Percentiles rank a stretch among this genome's conserved stretches.
These are phyloP conservation scores for Nepenthes mirabilis DNA, from an alignment of 148 eudicot genomes.

Conservation along the genomic window DNA sequence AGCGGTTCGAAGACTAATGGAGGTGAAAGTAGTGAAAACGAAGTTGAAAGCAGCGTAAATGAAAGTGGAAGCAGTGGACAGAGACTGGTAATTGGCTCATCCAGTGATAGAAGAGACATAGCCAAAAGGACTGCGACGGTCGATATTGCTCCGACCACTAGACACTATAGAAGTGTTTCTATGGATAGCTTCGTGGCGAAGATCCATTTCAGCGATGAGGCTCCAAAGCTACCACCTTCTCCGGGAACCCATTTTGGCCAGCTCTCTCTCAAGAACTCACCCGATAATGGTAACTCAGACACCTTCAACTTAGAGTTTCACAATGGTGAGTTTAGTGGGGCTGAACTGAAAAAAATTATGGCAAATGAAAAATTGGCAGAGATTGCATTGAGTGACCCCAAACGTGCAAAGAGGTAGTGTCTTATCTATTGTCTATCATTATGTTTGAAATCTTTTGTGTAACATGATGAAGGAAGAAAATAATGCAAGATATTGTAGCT, in stretches of 20 bases:
- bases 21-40: constrained; percentile 84
- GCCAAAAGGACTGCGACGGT: constrained; percentile 54
- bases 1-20: constrained; percentile 86
- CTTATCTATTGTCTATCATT: neutral
- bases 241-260: constrained; percentile 57
- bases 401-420: constrained; percentile 80
- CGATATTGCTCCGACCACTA: constrained; percentile 52
- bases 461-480: neutral
- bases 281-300: constrained; percentile 26
- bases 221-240: constrained; percentile 59
- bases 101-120: constrained; percentile 31
- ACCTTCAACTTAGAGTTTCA: constrained; percentile 77
- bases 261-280: constrained; percentile 57
- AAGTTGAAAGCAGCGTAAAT: constrained; percentile 70
- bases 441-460: neutral
- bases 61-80: constrained; percentile 45
- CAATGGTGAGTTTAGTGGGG: constrained; percentile 77
- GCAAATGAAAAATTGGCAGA: constrained; percentile 87
- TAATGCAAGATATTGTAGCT: neutral
- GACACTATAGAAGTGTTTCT: constrained; percentile 79
- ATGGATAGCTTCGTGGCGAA: constrained; percentile 93
- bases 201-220: constrained; percentile 58
- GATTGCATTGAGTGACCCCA: constrained; percentile 79
- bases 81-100: neutral
- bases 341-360: constrained; percentile 89